Conservation (phyloP, 768 basidiomycete species). For the Amanita thiersii region DNA sequence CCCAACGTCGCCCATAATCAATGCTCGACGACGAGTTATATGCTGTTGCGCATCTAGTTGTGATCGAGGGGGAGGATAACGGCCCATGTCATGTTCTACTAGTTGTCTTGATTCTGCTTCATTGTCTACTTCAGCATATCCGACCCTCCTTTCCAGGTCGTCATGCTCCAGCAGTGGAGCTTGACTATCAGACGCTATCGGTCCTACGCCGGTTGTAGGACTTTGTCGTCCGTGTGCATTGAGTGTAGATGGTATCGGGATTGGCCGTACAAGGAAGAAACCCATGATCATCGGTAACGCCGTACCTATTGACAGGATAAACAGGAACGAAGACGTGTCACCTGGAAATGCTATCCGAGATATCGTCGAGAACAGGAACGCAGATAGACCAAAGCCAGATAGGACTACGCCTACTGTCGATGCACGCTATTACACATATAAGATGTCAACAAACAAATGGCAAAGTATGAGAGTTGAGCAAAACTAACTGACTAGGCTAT, state of each 20-base stretch:
- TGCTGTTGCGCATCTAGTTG: background rate
- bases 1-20: conserved; percentile 14
- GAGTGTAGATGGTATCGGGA: conserved; percentile 39
- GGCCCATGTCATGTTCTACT: no score
- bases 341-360: conserved; percentile 68
- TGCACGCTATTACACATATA: conserved; percentile 70
- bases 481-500: conserved; percentile 50
- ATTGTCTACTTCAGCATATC: background rate
- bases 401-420: conserved; percentile 71
- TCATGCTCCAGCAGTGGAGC: conserved; percentile 7
- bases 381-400: conserved; percentile 86
- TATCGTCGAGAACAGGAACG: conserved; percentile 80
- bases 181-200: background rate
- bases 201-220: background rate
- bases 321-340: conserved; percentile 69
- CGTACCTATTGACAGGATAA: conserved; percentile 72
- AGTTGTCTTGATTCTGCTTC: conserved; percentile 1
- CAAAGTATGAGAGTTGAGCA: conserved; percentile 2
- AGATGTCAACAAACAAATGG: no score
- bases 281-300: conserved; percentile 76
- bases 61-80: no score
- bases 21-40: conserved; percentile 5
- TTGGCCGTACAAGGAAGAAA: conserved; percentile 58
- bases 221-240: background rate
- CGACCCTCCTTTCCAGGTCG: background rate